Percentiles rank a stretch among this genome's conserved stretches.
Evolutionary conservation across 768 basidiomycete species (phyloP).

Genomic region (Tulasnella sp.): DNA sequence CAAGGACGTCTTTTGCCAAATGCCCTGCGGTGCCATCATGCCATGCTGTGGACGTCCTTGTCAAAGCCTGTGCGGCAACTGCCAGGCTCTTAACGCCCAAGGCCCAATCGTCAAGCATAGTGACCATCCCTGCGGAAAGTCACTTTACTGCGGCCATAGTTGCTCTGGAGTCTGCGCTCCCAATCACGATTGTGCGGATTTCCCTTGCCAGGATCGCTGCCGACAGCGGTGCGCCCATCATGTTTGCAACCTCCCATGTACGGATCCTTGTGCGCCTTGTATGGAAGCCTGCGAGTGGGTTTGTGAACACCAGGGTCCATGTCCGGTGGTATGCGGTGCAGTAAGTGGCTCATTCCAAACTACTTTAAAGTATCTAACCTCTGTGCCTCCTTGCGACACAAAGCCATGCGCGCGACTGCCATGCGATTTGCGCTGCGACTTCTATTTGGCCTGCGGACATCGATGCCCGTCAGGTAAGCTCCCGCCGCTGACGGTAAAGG

Average conservation of each 20-base stretch:
- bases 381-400: neutral
- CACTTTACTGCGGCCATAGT: conserved; percentile 59
- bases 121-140: conserved; percentile 55
- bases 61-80: conserved; percentile 53
- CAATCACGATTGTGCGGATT: conserved; percentile 53
- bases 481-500: neutral
- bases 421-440: conserved; percentile 59
- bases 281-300: conserved; percentile 63
- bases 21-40: conserved; percentile 52
- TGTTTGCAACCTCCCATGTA: conserved; percentile 55
- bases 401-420: conserved; percentile 69
- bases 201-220: conserved; percentile 52
- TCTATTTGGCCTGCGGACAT: conserved; percentile 61
- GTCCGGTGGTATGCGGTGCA: conserved; percentile 69
- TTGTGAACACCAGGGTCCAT: conserved; percentile 56
- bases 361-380: neutral
- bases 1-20: conserved; percentile 47
- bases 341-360: conserved; percentile 47
- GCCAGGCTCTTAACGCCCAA: conserved; percentile 46
- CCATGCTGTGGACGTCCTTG: conserved; percentile 60
- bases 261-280: conserved; percentile 62
- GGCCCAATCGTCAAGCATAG: conserved; percentile 46
- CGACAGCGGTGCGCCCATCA: conserved; percentile 61
- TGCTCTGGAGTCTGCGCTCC: conserved; percentile 55
- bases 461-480: conserved; percentile 65